phyloP scores from a whole-genome alignment of 2,329 filamentous ascomycete genomes.

The Penicillium sp. region DNA sequence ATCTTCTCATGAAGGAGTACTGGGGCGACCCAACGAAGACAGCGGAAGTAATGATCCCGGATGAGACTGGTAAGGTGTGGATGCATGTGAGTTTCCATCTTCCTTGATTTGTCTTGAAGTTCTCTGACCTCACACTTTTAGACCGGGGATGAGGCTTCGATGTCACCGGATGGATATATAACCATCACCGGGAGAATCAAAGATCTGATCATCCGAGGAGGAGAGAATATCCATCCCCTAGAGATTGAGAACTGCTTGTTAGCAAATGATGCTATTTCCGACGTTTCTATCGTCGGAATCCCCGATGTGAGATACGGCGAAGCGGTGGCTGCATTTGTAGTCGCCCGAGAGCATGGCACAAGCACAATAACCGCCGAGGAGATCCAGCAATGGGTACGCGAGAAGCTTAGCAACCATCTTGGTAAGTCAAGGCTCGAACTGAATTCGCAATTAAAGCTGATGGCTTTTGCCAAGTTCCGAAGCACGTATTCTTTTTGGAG shows the following conservation, averaged over 20 bases:
- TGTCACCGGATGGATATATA: conserved; percentile 82
- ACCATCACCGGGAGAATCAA: conserved; percentile 90
- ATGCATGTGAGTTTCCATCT: conserved; percentile 60
- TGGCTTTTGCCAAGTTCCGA: conserved; percentile 61
- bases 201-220: conserved; percentile 90
- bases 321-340: conserved; percentile 79
- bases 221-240: conserved; percentile 93
- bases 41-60: conserved; percentile 64
- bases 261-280: conserved; percentile 67
- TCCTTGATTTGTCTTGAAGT: not conserved
- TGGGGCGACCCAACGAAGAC: conserved; percentile 75
- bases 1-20: conserved; percentile 89
- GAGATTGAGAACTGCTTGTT: conserved; percentile 90
- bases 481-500: conserved; percentile 79
- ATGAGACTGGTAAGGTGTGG: conserved; percentile 67
- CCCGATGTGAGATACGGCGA: conserved; percentile 84
- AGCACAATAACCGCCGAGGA: conserved; percentile 56
- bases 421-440: conserved; percentile 45
- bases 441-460: not conserved
- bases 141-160: conserved; percentile 86
- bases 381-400: conserved; percentile 71
- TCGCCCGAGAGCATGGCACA: conserved; percentile 48
- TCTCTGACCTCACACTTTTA: conserved; percentile 37
- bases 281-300: conserved; percentile 82
- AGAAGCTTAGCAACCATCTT: conserved; percentile 70